Percentiles rank a stretch among this genome's conserved stretches.
Evolutionary conservation across 148 eudicot genomes (phyloP).

Genomic region (Rhododendron ovatum): DNA sequence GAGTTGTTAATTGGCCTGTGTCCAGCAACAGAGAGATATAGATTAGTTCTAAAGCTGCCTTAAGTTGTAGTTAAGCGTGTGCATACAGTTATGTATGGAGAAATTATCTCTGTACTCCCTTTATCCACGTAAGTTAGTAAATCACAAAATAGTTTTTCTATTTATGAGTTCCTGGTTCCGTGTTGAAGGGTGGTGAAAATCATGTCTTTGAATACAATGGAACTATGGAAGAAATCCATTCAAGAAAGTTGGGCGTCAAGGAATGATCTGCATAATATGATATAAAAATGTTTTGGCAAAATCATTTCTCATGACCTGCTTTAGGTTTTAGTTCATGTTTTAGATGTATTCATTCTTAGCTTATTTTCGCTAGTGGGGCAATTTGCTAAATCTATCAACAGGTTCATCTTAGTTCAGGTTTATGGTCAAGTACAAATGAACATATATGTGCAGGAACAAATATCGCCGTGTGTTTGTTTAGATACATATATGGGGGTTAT

Average conservation of each 20-base stretch:
- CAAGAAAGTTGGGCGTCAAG: neutral
- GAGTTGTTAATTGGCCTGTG: constrained; percentile 85
- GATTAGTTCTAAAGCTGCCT: neutral
- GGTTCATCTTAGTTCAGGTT: neutral
- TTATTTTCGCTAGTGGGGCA: neutral
- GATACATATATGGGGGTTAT: neutral
- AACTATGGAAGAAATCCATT: neutral
- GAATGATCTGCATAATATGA: neutral
- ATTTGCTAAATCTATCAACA: neutral
- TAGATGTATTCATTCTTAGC: neutral
- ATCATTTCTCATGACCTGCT: neutral
- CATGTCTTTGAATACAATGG: neutral
- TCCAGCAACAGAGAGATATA: neutral
- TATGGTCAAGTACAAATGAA: too few species aligned
- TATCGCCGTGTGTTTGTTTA: neutral
- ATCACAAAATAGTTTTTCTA: neutral
- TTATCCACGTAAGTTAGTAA: neutral
- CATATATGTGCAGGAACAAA: neutral
- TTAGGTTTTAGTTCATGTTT: neutral
- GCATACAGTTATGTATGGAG: neutral
- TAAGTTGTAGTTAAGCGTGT: neutral
- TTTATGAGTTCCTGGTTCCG: neutral
- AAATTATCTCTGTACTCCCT: neutral
- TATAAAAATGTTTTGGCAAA: neutral
- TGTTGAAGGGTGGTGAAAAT: neutral